Evolutionary conservation across 2,329 filamentous ascomycete genomes (phyloP), one percentile per base, ranked within the genome.

Genomic region (Hortaea sp.): DNA sequence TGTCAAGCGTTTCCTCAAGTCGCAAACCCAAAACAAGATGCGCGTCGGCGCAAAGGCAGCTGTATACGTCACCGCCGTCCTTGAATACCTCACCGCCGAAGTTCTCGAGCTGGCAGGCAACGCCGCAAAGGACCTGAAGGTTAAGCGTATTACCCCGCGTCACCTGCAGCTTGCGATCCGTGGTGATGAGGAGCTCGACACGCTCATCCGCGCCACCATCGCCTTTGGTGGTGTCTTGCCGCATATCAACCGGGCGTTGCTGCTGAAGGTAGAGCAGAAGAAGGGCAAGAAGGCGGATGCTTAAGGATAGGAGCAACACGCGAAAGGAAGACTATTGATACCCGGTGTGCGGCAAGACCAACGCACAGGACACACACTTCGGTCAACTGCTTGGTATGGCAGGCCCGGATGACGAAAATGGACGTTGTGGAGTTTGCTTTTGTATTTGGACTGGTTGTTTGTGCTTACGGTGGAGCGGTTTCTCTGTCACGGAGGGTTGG

Each of bases 1-100:
- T 84, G 92, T 98, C 72, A 98, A 98, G 85, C 89, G 92, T 75
- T 97, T 97, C 76, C 78, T 98, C 67, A 95, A 97, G 81, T 88
- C 88, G 70, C 95, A 95, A 74, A 97, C 92, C 42, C 92, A 97
- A 68, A 94, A 95, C 74, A 97, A 97, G 78, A 97, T 95, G 87
- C 90, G 92, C 71, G 94, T 98, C 57, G 92, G 92, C 62, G 92
- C 90, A 64, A 97, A 97, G 77, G 92, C 92, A 55, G 89, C 92
- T 57, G 92, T 98, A 61, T 98, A 98, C 67, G 88, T 97, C 53
- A 97, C 92, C 42, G 92, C 92, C 39, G 92, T 98, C 47, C 85
- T 98, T 55, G 92, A 98, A 74, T 98, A 98, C 68, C 76, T 98
- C 58, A 95, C 92, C 50, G 90, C 90, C 54, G 90, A 98, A 80